A percentile compares a stretch with the other conserved stretches of the same genome.
Evolutionary conservation across 768 basidiomycete species (phyloP).

Genomic region (Leccinum boreale): DNA sequence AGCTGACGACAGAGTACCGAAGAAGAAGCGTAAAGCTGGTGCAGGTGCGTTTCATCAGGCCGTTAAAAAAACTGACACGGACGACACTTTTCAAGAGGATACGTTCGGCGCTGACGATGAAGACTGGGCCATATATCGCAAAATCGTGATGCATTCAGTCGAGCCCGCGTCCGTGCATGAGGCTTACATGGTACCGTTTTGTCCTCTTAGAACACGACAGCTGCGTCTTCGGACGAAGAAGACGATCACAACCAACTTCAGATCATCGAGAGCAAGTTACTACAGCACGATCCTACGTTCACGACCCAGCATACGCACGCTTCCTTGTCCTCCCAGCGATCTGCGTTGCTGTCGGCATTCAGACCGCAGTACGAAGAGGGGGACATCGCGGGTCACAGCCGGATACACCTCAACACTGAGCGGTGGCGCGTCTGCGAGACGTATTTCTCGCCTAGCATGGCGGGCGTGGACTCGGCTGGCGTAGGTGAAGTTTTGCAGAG

Average conservation of each 20-base stretch:
- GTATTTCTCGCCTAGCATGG: conserved; percentile 92
- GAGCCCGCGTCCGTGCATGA: not conserved
- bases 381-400: conserved; percentile 63
- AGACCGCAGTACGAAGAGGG: conserved; percentile 75
- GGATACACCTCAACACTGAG: conserved; percentile 89
- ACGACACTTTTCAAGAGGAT: conserved; percentile 57
- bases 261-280: conserved; percentile 73
- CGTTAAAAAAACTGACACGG: conserved; percentile 8
- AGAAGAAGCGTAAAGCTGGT: conserved; percentile 81
- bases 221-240: conserved; percentile 85
- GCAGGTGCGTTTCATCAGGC: conserved; percentile 49
- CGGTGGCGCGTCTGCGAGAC: conserved; percentile 89
- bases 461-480: conserved; percentile 92
- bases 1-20: conserved; percentile 76
- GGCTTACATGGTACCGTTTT: not conserved
- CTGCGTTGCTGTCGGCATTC: conserved; percentile 85
- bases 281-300: conserved; percentile 84
- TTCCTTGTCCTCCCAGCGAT: conserved; percentile 69
- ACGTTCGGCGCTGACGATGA: conserved; percentile 92
- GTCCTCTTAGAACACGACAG: conserved; percentile 55
- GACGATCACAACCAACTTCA: conserved; percentile 73
- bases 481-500: conserved; percentile 89
- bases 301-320: conserved; percentile 78
- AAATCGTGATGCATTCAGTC: conserved; percentile 62
- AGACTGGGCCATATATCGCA: conserved; percentile 97